These are phyloP conservation scores for Ceratobasidium sp. DNA, from an alignment of 1,284 basidiomycete genomes.

Conservation along the genomic window DNA sequence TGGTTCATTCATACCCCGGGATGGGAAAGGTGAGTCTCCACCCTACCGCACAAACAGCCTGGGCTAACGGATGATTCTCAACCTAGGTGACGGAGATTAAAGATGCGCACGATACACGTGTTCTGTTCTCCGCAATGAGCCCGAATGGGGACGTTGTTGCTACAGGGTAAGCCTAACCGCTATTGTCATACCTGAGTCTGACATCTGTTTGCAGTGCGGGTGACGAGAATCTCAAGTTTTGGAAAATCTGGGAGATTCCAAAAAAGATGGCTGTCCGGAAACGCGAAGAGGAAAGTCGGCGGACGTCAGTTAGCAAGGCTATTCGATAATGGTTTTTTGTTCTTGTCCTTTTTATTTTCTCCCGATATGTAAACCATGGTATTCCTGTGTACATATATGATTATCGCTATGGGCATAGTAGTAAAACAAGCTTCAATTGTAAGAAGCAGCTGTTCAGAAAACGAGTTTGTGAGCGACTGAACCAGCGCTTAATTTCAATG, in stretches of 20 bases:
- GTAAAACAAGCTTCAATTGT: too few relatives aligned
- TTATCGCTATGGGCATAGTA: background rate
- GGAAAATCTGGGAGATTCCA: slow-evolving; percentile 58
- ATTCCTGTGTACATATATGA: slow-evolving; percentile 9
- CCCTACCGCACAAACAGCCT: slow-evolving; percentile 65
- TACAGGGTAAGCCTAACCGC: slow-evolving; percentile 55
- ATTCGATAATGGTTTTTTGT: slow-evolving; percentile 16
- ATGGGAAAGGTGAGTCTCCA: slow-evolving; percentile 61
- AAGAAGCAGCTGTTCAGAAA: too few relatives aligned
- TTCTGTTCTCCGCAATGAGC: slow-evolving; percentile 82
- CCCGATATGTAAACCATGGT: background rate
- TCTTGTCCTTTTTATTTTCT: background rate
- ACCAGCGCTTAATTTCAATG: too few relatives aligned
- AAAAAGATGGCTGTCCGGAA: slow-evolving; percentile 44
- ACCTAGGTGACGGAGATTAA: slow-evolving; percentile 78
- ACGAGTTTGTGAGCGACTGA: too few relatives aligned
- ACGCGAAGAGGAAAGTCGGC: slow-evolving; percentile 33
- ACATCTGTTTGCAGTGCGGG: slow-evolving; percentile 66
- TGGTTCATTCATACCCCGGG: slow-evolving; percentile 56
- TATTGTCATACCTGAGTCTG: background rate
- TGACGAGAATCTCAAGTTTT: slow-evolving; percentile 95
- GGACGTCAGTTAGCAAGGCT: slow-evolving; percentile 40
- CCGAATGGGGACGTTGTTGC: slow-evolving; percentile 89
- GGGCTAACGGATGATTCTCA: background rate
- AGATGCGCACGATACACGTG: slow-evolving; percentile 89